These are phyloP conservation scores for Starmerella roubikii DNA, from an alignment of 805 yeast species.

Conservation along the genomic window DNA sequence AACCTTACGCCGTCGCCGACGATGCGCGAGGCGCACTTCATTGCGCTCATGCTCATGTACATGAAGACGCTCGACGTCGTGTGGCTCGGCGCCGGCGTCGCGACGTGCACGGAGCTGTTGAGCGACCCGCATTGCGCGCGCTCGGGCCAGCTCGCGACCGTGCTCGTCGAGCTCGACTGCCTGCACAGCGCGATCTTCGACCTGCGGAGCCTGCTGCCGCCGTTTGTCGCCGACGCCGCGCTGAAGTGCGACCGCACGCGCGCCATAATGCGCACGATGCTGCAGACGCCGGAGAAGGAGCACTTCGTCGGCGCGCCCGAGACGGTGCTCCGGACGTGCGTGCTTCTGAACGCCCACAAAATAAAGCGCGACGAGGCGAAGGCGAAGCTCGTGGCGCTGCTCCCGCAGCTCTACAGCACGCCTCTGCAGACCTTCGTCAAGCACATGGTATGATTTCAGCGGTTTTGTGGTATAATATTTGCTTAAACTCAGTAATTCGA, in stretches of 20 bases:
- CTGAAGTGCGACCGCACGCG: constrained; percentile 4
- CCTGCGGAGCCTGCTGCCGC: constrained; percentile 11
- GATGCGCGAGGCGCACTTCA: constrained; percentile 22
- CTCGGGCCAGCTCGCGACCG: constrained; percentile 13
- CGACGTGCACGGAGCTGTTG: constrained; percentile 15
- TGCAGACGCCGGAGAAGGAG: neutral
- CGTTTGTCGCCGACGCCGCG: constrained; percentile 2
- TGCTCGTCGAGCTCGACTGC: constrained; percentile 13
- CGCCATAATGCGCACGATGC: constrained; percentile 4
- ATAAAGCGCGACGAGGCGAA: constrained; percentile 2
- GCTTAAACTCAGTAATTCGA: too few relatives aligned
- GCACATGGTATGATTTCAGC: neutral
- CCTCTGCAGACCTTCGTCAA: constrained; percentile 10
- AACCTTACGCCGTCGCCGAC: constrained; percentile 1
- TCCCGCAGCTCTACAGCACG: constrained; percentile 10
- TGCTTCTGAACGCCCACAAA: constrained; percentile 2
- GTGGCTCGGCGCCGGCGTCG: constrained; percentile 30
- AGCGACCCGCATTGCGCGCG: neutral
- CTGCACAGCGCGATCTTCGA: constrained; percentile 8
- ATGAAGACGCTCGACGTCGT: constrained; percentile 23
- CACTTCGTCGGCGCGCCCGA: constrained; percentile 1
- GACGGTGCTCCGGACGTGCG: constrained; percentile 3
- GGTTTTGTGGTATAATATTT: neutral
- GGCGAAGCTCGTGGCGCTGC: constrained; percentile 1
- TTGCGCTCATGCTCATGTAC: constrained; percentile 26